These are phyloP conservation scores for Elsinoe ampelina DNA, from an alignment of 2,329 filamentous ascomycete species.

Conservation along the genomic window DNA sequence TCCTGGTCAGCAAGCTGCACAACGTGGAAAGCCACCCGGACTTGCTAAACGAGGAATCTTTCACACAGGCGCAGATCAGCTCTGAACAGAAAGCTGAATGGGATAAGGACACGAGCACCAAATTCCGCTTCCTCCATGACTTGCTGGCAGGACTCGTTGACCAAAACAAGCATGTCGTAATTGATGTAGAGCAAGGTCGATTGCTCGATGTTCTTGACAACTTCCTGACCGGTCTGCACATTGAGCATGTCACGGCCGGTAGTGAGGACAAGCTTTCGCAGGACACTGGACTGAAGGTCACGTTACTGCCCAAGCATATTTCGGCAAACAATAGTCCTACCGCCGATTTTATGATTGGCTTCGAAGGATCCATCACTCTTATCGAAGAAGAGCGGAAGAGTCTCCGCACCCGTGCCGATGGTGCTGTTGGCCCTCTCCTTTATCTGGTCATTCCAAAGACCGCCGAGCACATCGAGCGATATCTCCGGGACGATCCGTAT, in stretches of 20 bases:
- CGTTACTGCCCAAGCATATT: conserved; percentile 4
- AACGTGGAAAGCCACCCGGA: conserved; percentile 21
- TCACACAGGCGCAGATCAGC: conserved; percentile 22
- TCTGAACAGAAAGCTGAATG: conserved; percentile 25
- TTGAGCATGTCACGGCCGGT: conserved; percentile 13
- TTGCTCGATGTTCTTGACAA: conserved; percentile 26
- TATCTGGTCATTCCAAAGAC: conserved; percentile 34
- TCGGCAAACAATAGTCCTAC: not conserved
- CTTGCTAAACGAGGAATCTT: conserved; percentile 26
- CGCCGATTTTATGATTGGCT: conserved; percentile 3
- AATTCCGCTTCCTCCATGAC: conserved; percentile 29
- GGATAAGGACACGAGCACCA: conserved; percentile 28
- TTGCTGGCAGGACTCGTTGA: conserved; percentile 23
- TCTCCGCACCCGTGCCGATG: not conserved
- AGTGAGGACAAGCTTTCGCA: not conserved
- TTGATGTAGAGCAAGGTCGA: conserved; percentile 24
- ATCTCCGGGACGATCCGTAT: conserved; percentile 21
- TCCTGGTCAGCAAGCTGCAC: conserved; percentile 21
- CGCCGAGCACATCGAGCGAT: conserved; percentile 37
- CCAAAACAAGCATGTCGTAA: conserved; percentile 22
- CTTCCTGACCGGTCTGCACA: conserved; percentile 24
- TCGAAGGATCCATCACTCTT: conserved; percentile 2
- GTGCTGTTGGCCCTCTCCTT: conserved; percentile 17
- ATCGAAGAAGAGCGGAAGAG: conserved; percentile 3
- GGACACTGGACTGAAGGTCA: not conserved